Evolutionary conservation across 2,329 filamentous ascomycete species (phyloP).

Genomic region (Colletotrichum sp.): DNA sequence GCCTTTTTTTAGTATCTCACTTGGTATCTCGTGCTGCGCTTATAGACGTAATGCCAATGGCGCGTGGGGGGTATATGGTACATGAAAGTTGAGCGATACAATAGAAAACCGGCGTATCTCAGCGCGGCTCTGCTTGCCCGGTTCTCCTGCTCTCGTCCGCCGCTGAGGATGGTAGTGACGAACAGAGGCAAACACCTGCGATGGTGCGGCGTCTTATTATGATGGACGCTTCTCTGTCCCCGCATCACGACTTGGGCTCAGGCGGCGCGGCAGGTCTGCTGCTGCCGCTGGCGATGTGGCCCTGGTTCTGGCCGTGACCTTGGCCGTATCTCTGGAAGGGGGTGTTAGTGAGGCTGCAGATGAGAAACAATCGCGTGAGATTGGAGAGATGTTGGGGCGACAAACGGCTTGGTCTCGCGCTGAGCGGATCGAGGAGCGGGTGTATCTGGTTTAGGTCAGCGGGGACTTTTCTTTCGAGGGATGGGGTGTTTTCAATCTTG

Average conservation of each 20-base stretch:
- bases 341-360: not conserved
- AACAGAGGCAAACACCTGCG: not conserved
- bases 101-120: not conserved
- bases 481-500: too few species aligned
- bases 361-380: not conserved
- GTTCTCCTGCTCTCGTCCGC: not conserved
- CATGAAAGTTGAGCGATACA: not conserved
- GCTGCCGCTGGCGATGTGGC: not conserved
- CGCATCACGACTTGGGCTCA: not conserved
- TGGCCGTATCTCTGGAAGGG: conserved; percentile 1
- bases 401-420: conserved; percentile 39
- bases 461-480: not conserved
- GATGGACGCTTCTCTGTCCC: not conserved
- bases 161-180: not conserved
- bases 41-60: not conserved
- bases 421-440: conserved; percentile 44
- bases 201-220: not conserved
- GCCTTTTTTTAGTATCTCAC: not conserved
- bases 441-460: conserved; percentile 34
- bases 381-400: not conserved
- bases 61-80: not conserved
- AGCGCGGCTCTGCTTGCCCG: not conserved
- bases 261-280: not conserved
- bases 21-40: not conserved
- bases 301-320: not conserved